phyloP scores from a whole-genome alignment of 1,139 yeast genomes.

The Taiozyma onychis region DNA sequence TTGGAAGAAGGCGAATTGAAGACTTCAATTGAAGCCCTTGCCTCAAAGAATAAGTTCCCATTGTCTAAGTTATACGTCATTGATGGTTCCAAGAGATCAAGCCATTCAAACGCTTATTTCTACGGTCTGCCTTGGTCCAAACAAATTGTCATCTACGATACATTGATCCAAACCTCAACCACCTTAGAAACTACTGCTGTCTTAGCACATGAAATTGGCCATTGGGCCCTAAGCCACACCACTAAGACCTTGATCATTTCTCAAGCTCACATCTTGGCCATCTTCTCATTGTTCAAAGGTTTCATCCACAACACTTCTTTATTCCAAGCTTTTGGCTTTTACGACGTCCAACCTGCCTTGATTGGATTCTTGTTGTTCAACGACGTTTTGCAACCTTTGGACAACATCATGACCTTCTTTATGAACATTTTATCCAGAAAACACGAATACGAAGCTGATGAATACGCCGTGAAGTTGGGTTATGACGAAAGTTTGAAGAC shows the following conservation, averaged over 20 bases:
- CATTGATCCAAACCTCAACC: conserved; percentile 75
- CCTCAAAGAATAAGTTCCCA: conserved; percentile 75
- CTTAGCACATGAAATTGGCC: conserved; percentile 95
- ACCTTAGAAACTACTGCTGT: conserved; percentile 86
- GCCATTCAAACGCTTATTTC: conserved; percentile 95
- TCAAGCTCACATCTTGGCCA: conserved; percentile 58
- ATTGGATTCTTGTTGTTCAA: conserved; percentile 75
- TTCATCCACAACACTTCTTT: conserved; percentile 76
- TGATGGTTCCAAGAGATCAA: conserved; percentile 93
- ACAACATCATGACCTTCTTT: conserved; percentile 58
- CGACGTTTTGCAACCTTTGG: conserved; percentile 74
- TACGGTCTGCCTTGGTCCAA: conserved; percentile 96
- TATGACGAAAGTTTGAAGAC: conserved; percentile 61
- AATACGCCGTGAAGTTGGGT: conserved; percentile 71
- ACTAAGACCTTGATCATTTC: conserved; percentile 60
- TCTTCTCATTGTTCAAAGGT: conserved; percentile 69
- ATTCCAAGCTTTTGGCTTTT: conserved; percentile 75
- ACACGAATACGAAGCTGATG: conserved; percentile 91
- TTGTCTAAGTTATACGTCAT: conserved; percentile 76
- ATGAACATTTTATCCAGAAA: conserved; percentile 72
- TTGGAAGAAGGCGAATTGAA: conserved; percentile 88
- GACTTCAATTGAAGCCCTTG: conserved; percentile 72
- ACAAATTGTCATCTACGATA: conserved; percentile 89
- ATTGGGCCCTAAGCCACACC: conserved; percentile 89
- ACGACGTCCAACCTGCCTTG: conserved; percentile 56